phyloP scores from a whole-genome alignment of 164 flowering plant genomes.

The Kalanchoe fedtschenkoi region DNA sequence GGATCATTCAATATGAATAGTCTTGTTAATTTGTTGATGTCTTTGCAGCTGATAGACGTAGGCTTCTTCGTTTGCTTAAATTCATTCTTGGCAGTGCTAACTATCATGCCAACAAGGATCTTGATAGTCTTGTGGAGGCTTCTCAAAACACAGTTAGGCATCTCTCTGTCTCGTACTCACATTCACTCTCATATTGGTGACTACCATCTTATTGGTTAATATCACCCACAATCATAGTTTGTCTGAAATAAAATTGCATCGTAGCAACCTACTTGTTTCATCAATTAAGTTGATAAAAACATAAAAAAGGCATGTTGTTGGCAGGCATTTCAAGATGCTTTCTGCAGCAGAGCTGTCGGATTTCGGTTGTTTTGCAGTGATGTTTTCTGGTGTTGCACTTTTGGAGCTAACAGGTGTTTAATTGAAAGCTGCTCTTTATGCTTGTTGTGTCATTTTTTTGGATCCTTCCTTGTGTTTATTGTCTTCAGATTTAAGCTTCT shows the following conservation, averaged over 20 bases:
- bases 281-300: conserved; percentile 11
- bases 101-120: conserved; percentile 87
- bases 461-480: neutral
- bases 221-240: conserved; percentile 64
- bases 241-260: conserved; percentile 72
- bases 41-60: conserved; percentile 82
- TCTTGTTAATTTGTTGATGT: neutral
- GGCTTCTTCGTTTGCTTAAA: conserved; percentile 93
- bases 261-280: neutral
- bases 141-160: conserved; percentile 50
- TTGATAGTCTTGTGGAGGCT: conserved; percentile 52
- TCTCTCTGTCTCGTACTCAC: neutral
- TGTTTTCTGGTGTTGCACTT: conserved; percentile 60
- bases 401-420: conserved; percentile 58
- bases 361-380: conserved; percentile 64
- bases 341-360: conserved; percentile 81
- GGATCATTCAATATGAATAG: neutral
- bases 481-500: neutral
- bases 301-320: conserved; percentile 39
- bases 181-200: neutral
- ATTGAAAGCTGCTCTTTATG: neutral
- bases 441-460: neutral
- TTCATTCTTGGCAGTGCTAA: conserved; percentile 81
- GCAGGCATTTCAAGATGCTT: conserved; percentile 90
- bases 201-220: no score